phyloP scores from a whole-genome alignment of 1,139 yeast genomes.

The Candida pseudocylindracea region DNA sequence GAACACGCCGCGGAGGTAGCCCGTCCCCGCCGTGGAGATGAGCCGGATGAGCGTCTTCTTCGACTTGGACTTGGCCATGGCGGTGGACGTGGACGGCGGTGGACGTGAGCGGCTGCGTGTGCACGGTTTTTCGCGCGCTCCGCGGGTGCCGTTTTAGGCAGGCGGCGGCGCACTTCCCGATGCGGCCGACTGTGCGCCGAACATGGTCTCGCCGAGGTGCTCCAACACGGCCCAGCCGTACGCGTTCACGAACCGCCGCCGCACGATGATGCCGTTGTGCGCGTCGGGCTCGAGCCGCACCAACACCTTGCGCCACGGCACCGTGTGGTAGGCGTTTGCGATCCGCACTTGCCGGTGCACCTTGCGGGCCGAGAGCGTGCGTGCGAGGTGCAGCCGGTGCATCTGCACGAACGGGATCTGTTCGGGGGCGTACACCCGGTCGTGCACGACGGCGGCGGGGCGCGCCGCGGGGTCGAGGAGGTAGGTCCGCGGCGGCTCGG shows the following conservation, averaged over 20 bases:
- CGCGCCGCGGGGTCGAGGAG: neutral
- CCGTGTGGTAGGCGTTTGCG: constrained; percentile 8
- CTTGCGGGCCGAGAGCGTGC: neutral
- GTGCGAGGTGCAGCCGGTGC: neutral
- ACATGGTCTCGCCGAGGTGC: constrained; percentile 3
- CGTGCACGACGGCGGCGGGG: neutral
- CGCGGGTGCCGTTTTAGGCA: too few relatives aligned
- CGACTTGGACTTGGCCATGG: too few relatives aligned
- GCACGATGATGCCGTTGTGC: constrained; percentile 9
- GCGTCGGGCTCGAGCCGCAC: constrained; percentile 10
- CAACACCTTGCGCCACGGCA: constrained; percentile 9
- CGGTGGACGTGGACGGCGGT: too few relatives aligned
- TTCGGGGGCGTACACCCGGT: neutral
- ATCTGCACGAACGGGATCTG: neutral
- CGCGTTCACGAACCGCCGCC: constrained; percentile 10
- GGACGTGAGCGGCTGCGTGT: too few relatives aligned
- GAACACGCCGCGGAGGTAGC: too few relatives aligned
- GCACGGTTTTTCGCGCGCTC: too few relatives aligned
- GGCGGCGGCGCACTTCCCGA: too few relatives aligned
- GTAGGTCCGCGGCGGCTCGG: neutral
- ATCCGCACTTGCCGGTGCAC: constrained; percentile 5
- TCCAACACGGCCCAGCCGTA: constrained; percentile 12
- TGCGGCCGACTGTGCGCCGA: too few relatives aligned
- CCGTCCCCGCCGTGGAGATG: too few relatives aligned
- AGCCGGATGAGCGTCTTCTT: too few relatives aligned